Evolutionary conservation across 495 filamentous ascomycete genomes (phyloP).

Genomic region (Aspergillus bridgeri): DNA sequence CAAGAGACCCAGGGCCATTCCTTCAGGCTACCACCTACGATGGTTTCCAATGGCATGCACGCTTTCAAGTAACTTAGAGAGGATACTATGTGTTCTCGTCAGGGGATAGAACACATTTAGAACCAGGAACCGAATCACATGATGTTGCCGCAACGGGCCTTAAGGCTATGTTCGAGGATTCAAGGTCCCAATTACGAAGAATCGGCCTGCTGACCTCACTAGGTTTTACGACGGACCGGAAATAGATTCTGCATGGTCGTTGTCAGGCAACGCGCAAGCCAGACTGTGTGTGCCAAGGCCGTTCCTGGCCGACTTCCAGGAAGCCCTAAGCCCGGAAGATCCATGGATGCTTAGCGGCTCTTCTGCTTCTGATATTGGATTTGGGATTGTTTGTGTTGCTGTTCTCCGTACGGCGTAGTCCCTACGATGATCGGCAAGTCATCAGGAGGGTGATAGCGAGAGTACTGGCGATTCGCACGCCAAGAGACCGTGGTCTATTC

Average conservation of each 20-base stretch:
- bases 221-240: background rate
- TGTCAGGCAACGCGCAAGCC: background rate
- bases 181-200: background rate
- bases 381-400: background rate
- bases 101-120: no score
- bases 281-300: background rate
- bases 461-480: background rate
- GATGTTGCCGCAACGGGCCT: no score
- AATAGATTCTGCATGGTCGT: background rate
- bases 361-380: background rate
- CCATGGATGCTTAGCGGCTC: background rate
- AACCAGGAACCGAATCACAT: no score
- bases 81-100: no score
- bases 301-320: background rate
- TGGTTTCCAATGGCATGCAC: no score
- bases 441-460: background rate
- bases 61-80: no score
- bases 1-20: no score
- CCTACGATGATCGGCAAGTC: background rate
- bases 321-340: background rate
- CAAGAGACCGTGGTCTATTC: background rate
- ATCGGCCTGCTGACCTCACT: background rate
- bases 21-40: no score
- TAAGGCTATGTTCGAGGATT: background rate
- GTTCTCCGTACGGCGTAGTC: no score